These are phyloP conservation scores for Schizothecium vesticola DNA, from an alignment of 495 filamentous ascomycete species.

Conservation along the genomic window DNA sequence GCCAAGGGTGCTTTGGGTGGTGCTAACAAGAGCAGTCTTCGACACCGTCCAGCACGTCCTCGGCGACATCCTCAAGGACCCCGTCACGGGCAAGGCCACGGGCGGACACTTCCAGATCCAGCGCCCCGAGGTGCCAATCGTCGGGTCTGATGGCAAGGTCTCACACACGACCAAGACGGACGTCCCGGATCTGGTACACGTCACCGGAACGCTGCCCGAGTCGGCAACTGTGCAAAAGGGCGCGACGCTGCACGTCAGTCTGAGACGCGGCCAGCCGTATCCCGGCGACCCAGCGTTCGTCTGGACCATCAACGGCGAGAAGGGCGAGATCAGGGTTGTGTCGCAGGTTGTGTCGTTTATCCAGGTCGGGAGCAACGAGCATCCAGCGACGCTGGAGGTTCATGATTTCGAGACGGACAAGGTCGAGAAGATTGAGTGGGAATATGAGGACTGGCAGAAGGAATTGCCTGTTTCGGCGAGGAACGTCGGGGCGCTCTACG, in stretches of 20 bases:
- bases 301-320: conserved; percentile 52
- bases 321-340: conserved; percentile 50
- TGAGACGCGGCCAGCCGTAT: conserved; percentile 48
- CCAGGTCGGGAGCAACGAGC: conserved; percentile 29
- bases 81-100: conserved; percentile 12
- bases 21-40: conserved; percentile 19
- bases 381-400: conserved; percentile 37
- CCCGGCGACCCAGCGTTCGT: conserved; percentile 41
- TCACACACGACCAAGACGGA: conserved; percentile 29
- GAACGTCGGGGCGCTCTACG: conserved; percentile 47
- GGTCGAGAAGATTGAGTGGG: conserved; percentile 39
- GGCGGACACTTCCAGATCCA: conserved; percentile 43
- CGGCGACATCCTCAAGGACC: conserved; percentile 34
- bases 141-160: conserved; percentile 20
- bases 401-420: conserved; percentile 38
- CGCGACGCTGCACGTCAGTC: conserved; percentile 38
- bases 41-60: conserved; percentile 39
- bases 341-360: conserved; percentile 27
- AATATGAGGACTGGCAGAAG: conserved; percentile 37
- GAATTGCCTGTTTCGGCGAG: conserved; percentile 32
- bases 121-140: conserved; percentile 35
- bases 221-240: conserved; percentile 24
- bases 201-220: conserved; percentile 41
- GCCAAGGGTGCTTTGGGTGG: background rate
- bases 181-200: conserved; percentile 43